phyloP scores from a whole-genome alignment of 2,329 filamentous ascomycete genomes.

The Achaetomium macrosporum region DNA sequence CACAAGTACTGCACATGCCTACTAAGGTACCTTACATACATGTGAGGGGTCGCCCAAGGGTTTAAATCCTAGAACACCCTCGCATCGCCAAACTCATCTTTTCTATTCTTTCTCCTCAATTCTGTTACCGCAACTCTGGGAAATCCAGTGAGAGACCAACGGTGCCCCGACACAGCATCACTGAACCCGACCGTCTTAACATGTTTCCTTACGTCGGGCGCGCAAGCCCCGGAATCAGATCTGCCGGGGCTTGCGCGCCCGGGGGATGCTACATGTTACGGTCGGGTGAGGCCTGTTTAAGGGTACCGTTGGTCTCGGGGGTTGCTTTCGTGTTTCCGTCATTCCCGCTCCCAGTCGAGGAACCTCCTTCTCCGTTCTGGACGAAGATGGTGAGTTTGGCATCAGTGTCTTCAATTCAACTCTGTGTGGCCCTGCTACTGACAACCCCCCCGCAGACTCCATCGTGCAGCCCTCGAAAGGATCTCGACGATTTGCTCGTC shows the following conservation, averaged over 20 bases:
- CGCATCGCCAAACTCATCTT: background rate
- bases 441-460: background rate
- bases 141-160: background rate
- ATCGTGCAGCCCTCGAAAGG: background rate
- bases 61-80: background rate
- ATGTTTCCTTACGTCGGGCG: too few species aligned
- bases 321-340: background rate
- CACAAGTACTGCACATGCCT: background rate
- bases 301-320: background rate
- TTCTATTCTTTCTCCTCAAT: background rate
- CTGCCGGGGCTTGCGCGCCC: too few species aligned
- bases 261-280: too few species aligned
- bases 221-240: background rate
- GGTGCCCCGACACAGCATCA: background rate
- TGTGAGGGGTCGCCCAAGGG: background rate
- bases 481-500: background rate
- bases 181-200: too few species aligned
- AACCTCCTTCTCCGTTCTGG: background rate
- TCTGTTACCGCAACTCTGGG: background rate
- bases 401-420: too few species aligned
- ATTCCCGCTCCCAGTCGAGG: background rate
- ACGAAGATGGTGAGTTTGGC: background rate
- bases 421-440: background rate
- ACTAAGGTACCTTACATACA: too few species aligned
- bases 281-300: background rate